Evolutionary conservation across 768 basidiomycete species (phyloP), one percentile per base, ranked within the genome.

Genomic region (Boletus tomentosulus): DNA sequence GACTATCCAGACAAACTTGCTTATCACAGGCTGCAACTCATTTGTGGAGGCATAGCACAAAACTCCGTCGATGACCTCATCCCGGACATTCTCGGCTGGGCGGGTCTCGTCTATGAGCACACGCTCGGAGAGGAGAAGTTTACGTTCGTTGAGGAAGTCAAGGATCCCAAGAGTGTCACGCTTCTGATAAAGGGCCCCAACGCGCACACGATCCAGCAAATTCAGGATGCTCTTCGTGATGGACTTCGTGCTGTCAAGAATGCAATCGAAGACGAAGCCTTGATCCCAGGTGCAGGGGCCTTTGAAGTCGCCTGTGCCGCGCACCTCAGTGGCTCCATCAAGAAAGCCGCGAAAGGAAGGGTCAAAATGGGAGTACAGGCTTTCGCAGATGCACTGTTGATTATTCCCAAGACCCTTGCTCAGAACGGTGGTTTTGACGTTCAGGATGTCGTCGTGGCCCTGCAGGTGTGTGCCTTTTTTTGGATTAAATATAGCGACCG

Each of bases 111-210:
- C 30, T 99, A 99, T 75, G 97, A 99, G 73, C 94, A 98, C 73
- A 98, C 95, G 19, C 82, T 99, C 31, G 97, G 97, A 60, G 97
- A 99, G 74, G 97, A 99, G 68, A 99, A 98, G 68, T 99, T 81
- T 72, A 99, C 97, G 0, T 98, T 98, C 67, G 78, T 99, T 51
- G 97, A 98, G 72, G 91, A 99, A 59, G 96, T 98, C 71, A 92
- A 88, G 73, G 83, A 87, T 56, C 96, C 97, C 28, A 95, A 91
- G 78, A 88, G 86, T 53, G 97, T 98, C 50, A 98, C 97, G 5
- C 78, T 99, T 53, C 80, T 99, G 57, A 90, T 99, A 77, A 99
- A 99, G 74, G 97, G 95, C 27, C 97, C 96, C 50, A 98, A 99
- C 73, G 80, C 86, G 11, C 92, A 98, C 75, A 98, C 95, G 51